Conservation (phyloP, 371 early-diverging fungal genomes). For the Choanephora cucurbitarum region DNA sequence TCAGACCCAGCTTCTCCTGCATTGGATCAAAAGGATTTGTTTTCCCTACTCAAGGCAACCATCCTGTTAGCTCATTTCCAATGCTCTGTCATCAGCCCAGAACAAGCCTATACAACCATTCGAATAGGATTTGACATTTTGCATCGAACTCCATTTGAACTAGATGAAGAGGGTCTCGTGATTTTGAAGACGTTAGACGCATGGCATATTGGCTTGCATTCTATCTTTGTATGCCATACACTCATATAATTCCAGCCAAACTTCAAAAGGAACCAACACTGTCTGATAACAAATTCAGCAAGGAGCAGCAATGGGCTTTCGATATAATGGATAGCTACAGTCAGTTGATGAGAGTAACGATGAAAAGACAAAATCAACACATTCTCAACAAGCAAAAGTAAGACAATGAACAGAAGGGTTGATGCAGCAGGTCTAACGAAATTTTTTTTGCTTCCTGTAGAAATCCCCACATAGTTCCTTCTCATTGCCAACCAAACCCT, state of each 20-base stretch:
- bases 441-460: not conserved
- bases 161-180: not conserved
- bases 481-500: not conserved
- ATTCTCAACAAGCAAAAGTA: constrained; percentile 9
- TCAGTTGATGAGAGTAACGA: constrained; percentile 13
- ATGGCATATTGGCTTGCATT: constrained; percentile 29
- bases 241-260: not conserved
- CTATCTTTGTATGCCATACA: constrained; percentile 19
- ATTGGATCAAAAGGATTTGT: constrained; percentile 1
- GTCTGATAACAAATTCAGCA: not conserved
- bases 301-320: constrained; percentile 20
- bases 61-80: constrained; percentile 43
- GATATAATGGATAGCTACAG: constrained; percentile 16
- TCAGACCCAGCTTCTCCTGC: not conserved
- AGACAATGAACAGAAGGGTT: not conserved
- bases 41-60: constrained; percentile 24
- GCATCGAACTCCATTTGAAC: not conserved
- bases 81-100: constrained; percentile 31
- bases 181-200: constrained; percentile 13
- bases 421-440: no score
- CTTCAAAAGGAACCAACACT: not conserved
- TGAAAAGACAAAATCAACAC: constrained; percentile 5
- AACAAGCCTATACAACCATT: constrained; percentile 32
- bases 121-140: constrained; percentile 15
- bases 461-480: not conserved